These are phyloP conservation scores for barley (Hordeum vulgare) DNA, from an alignment of 176 grass and related monocot species.

Conservation along the genomic window DNA sequence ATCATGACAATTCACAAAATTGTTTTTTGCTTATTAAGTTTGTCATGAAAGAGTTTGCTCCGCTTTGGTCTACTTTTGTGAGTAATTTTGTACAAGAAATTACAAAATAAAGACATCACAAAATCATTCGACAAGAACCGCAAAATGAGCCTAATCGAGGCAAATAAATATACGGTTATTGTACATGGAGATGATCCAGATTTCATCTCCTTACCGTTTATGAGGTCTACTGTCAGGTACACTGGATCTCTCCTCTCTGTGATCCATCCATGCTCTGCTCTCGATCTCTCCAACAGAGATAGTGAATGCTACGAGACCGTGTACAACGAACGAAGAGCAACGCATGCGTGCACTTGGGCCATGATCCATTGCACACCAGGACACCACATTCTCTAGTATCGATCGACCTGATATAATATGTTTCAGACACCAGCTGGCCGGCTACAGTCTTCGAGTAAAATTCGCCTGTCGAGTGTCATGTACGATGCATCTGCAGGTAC, in stretches of 20 bases:
- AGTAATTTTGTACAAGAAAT: no score
- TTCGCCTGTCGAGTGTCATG: not conserved
- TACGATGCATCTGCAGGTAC: not conserved
- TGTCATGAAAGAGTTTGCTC: no score
- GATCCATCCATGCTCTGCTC: not conserved
- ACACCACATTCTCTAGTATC: not conserved
- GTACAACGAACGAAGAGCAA: conserved; percentile 8
- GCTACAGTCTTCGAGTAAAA: not conserved
- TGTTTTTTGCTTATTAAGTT: no score
- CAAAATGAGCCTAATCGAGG: no score
- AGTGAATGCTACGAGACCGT: not conserved
- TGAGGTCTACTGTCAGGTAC: not conserved
- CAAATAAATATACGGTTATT: no score
- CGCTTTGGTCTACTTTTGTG: no score
- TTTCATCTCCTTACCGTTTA: not conserved
- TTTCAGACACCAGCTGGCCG: not conserved
- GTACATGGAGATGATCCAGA: not conserved
- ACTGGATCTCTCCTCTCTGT: not conserved
- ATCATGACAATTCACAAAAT: no score
- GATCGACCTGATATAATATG: not conserved
- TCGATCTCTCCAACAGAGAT: not conserved
- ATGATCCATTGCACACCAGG: not conserved
- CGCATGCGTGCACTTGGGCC: conserved; percentile 6
- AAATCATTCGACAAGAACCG: no score
- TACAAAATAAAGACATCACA: no score